Evolutionary conservation across 257 asterid species (phyloP), one percentile per base, ranked within the genome.

Genomic region (Striga asiatica): DNA sequence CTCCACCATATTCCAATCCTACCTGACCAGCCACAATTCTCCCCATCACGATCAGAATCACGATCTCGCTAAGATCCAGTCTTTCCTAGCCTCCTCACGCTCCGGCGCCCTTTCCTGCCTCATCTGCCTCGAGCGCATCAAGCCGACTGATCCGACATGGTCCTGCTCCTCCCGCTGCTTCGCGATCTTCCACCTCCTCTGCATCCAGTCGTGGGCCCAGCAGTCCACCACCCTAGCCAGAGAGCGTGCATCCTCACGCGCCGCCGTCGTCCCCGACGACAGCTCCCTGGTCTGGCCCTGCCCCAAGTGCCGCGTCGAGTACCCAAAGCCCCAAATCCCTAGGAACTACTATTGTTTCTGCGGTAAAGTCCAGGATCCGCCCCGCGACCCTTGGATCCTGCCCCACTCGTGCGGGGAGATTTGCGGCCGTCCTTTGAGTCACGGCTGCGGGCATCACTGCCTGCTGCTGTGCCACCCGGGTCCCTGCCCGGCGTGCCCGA

Each of bases 401-500:
- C 98, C 98, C 0, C 98, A 89, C 73, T 89, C 98, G 8, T 86
- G 98, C 56, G 96, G 95, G 3, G 96, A 86, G 64, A 58, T 89
- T 42, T 89, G 98, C 50, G 87, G 84, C 35, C 72, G 88, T 29
- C 70, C 83, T 8, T 68, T 89, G 78, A 75, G 56, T 34, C 29
- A 89, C 56, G 75, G 80, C 8, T 86, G 96, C n/a, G 98, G 98
- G 51, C 98, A 86, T 66, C 49, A 62, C 62, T 86, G 96, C 43
- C 63, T 86, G 65, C 56, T 89, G 69, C 28, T 89, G 65, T 89
- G 96, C 55, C 98, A 86, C 71, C 98, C 96, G 0, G 96, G 98
- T 3, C 94, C 91, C 1, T 89, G 96, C 78, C 95, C 98, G 0
- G 65, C 98, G 2, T 89, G 98, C 68, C 98, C 96, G 6, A 86